Base-by-base conservation (phyloP, 2,329 filamentous ascomycete species). In the Fusarium multiceps region DNA sequence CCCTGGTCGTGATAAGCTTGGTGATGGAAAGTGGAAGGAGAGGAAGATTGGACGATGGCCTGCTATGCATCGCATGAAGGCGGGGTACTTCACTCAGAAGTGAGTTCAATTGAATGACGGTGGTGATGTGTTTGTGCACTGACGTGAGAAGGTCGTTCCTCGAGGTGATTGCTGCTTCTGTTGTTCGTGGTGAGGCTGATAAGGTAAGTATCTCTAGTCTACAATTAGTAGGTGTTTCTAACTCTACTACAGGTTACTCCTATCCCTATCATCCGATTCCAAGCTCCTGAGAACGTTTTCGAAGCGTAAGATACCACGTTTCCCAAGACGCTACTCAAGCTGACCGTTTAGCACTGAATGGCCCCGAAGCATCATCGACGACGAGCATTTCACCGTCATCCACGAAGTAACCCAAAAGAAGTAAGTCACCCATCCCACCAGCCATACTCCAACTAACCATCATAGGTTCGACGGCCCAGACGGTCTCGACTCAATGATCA, bases 401-500 rank as follows among this genome's bases (percentile, higher is more conserved):
- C 53, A 55, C n/a, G 53, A 55, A n/a, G 32, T 55, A 0, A 55
- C 53, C 3, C 53, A 47, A 9, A 54, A 54, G 50, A 54, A 47
- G 28, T 32, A 18, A 42, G 14, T 16, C 5, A 1, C 27, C 9
- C 7, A 23, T 12, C 4, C 12, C 14, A 6, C 4, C 4, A 14
- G 8, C 2, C 4, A 14, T 25, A 25, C 23, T 25, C 23, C 12
- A 13, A 30, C 50, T 42, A 42, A 53, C 14, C 2, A 14, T 42
- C 1, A 3, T 6, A 55, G 41, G 9, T 40, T 55, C 11, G 42
- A 47, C 21, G 53, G 53, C 12, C 53, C 53, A 13, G 21, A 46
- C 9, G 30, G 60, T 20, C 60, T 63, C 2, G 60, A 63, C 42
- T 53, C 55, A 1, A 42, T 63, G 42, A 50, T 63, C 16, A 41